A percentile compares a stretch with the other conserved stretches of the same genome.
These are phyloP conservation scores for Zalerion maritima DNA, from an alignment of 495 filamentous ascomycete species.

Conservation along the genomic window DNA sequence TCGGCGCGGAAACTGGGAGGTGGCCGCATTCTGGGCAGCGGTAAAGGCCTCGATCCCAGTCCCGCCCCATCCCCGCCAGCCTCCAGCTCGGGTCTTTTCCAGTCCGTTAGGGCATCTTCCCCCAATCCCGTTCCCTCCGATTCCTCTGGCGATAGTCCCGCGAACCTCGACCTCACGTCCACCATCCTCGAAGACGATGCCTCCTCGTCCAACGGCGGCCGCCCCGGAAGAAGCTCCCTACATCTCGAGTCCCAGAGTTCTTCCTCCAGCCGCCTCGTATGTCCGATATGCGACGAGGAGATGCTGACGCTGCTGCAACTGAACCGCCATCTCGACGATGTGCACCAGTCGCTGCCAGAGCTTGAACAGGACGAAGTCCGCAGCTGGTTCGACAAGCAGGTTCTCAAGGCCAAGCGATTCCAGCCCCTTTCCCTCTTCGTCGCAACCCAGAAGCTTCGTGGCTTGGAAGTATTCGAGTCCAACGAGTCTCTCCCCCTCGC, in stretches of 20 bases:
- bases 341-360: conserved; percentile 84
- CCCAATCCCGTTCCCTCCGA: conserved; percentile 36
- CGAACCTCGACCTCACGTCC: conserved; percentile 18
- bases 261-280: conserved; percentile 49
- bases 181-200: conserved; percentile 20
- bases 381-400: conserved; percentile 94
- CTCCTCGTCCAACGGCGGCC: conserved; percentile 14
- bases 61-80: conserved; percentile 28
- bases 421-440: conserved; percentile 70
- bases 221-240: conserved; percentile 21
- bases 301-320: conserved; percentile 92
- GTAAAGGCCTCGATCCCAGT: conserved; percentile 59
- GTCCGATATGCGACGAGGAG: conserved; percentile 93
- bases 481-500: conserved; percentile 45
- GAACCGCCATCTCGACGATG: conserved; percentile 90
- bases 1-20: conserved; percentile 74
- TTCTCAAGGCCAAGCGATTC: conserved; percentile 89
- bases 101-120: conserved; percentile 21
- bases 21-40: conserved; percentile 75
- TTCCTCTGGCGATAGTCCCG: conserved; percentile 37
- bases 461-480: conserved; percentile 93
- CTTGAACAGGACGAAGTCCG: conserved; percentile 92
- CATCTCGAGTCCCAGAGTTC: conserved; percentile 29
- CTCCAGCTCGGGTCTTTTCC: too few relatives aligned
- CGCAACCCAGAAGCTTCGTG: conserved; percentile 89